These are phyloP conservation scores for Alternaria arborescens DNA, from an alignment of 2,329 filamentous ascomycete species.

Conservation along the genomic window DNA sequence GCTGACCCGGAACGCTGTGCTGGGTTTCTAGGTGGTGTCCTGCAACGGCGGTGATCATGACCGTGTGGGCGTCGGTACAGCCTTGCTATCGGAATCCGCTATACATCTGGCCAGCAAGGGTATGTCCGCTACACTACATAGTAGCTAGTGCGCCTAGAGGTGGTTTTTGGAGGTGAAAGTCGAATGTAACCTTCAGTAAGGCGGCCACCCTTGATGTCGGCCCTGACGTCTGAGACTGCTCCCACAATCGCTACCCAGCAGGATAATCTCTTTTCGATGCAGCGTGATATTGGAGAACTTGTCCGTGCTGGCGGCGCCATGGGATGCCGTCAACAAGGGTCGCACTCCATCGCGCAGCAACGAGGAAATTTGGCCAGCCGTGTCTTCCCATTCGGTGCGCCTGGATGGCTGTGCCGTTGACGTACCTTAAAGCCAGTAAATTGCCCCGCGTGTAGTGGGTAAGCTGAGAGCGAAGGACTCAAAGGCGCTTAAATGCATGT, in stretches of 20 bases:
- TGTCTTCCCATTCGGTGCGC: conserved; percentile 37
- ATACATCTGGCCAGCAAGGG: conserved; percentile 1
- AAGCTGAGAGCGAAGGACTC: conserved; percentile 19
- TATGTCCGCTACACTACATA: background rate
- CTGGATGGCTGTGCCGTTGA: conserved; percentile 32
- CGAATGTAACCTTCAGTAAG: conserved; percentile 6
- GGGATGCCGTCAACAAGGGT: conserved; percentile 37
- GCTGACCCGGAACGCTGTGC: conserved; percentile 45
- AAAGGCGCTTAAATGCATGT: conserved; percentile 44
- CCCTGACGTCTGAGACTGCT: conserved; percentile 11
- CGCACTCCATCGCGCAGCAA: conserved; percentile 39
- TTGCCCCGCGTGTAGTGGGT: conserved; percentile 28
- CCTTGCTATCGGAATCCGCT: conserved; percentile 14
- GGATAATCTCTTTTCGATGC: conserved; percentile 38
- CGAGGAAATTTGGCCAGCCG: conserved; percentile 31
- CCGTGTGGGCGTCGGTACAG: conserved; percentile 11
- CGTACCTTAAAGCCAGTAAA: conserved; percentile 29
- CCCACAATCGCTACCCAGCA: conserved; percentile 16
- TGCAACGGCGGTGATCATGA: conserved; percentile 29
- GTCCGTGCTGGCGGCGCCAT: conserved; percentile 40
- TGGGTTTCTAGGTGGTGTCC: conserved; percentile 29
- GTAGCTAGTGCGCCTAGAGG: background rate
- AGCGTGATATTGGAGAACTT: conserved; percentile 39
- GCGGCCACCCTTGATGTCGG: conserved; percentile 11
- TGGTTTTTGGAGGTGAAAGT: background rate